Conservation (phyloP, 495 filamentous ascomycete species). For the Lichenothelia convexa region DNA sequence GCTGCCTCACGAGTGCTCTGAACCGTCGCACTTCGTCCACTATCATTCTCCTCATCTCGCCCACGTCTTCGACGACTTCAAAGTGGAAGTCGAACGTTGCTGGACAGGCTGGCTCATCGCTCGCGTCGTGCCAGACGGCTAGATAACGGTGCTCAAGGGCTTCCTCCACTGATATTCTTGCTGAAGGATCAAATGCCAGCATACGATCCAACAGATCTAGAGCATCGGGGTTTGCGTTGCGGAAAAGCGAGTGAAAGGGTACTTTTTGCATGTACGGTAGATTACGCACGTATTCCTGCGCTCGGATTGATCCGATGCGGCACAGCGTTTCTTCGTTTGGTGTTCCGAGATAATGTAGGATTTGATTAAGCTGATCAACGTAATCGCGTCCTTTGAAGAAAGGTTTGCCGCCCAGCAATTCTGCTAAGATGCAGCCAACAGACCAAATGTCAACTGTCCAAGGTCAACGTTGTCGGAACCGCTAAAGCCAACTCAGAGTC, state of each 20-base stretch:
- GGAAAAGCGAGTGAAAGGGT: constrained; percentile 72
- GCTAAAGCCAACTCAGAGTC: neutral
- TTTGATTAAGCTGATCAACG: constrained; percentile 97
- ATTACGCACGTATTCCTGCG: constrained; percentile 97
- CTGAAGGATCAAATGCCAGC: constrained; percentile 90
- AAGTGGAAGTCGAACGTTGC: constrained; percentile 96
- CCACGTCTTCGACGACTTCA: constrained; percentile 82
- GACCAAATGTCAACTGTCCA: constrained; percentile 91
- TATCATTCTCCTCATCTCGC: constrained; percentile 94
- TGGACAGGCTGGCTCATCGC: constrained; percentile 84
- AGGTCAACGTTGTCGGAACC: neutral
- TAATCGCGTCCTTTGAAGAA: constrained; percentile 99
- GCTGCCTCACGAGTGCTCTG: constrained; percentile 27
- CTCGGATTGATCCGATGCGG: constrained; percentile 86
- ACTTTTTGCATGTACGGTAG: constrained; percentile 91
- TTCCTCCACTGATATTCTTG: constrained; percentile 78
- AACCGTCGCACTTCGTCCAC: constrained; percentile 46
- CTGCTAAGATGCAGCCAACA: constrained; percentile 92
- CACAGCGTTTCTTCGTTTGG: constrained; percentile 87
- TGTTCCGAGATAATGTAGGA: constrained; percentile 92
- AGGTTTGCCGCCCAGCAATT: constrained; percentile 84
- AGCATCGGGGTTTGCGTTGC: constrained; percentile 87
- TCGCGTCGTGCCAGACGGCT: constrained; percentile 94
- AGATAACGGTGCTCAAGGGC: constrained; percentile 93
- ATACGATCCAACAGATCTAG: constrained; percentile 88